Evolutionary conservation across 257 asterid genomes (phyloP).

Genomic region (Thymus mandschuricus): DNA sequence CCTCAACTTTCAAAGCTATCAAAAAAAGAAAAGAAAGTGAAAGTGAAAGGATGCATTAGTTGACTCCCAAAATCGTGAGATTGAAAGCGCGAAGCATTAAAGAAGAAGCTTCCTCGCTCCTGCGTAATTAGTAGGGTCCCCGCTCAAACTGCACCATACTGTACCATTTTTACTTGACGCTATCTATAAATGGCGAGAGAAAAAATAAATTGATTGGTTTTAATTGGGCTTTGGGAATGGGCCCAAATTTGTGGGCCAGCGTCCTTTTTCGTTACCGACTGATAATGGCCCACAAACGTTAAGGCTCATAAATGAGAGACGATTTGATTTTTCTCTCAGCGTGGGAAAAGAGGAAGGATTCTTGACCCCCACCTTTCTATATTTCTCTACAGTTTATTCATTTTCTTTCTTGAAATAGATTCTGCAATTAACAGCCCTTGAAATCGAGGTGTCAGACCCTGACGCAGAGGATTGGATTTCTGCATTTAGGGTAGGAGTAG

Average conservation of each 20-base stretch:
- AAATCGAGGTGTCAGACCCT: background rate
- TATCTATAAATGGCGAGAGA: background rate
- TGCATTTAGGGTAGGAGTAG: background rate
- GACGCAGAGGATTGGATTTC: too few relatives aligned
- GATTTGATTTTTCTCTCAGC: background rate
- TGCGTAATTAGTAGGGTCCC: conserved; percentile 24
- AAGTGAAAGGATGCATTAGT: background rate
- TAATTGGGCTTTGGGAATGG: conserved; percentile 26
- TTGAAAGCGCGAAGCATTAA: conserved; percentile 19
- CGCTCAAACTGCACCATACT: conserved; percentile 17
- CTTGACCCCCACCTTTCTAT: background rate
- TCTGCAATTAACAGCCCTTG: background rate
- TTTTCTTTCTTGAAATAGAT: conserved; percentile 15
- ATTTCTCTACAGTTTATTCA: background rate
- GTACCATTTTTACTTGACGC: background rate
- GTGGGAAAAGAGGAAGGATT: conserved; percentile 5
- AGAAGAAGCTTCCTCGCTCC: conserved; percentile 27
- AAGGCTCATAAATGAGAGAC: background rate
- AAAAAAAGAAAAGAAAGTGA: background rate
- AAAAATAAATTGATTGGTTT: background rate
- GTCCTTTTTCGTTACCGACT: background rate
- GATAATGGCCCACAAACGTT: conserved; percentile 20
- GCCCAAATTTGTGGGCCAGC: conserved; percentile 29
- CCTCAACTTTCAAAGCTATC: background rate
- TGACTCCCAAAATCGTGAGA: conserved; percentile 25